Percentiles rank a stretch among this genome's conserved stretches.
phyloP scores from a whole-genome alignment of 1,284 basidiomycete genomes.

The Cryptococcus sp. region DNA sequence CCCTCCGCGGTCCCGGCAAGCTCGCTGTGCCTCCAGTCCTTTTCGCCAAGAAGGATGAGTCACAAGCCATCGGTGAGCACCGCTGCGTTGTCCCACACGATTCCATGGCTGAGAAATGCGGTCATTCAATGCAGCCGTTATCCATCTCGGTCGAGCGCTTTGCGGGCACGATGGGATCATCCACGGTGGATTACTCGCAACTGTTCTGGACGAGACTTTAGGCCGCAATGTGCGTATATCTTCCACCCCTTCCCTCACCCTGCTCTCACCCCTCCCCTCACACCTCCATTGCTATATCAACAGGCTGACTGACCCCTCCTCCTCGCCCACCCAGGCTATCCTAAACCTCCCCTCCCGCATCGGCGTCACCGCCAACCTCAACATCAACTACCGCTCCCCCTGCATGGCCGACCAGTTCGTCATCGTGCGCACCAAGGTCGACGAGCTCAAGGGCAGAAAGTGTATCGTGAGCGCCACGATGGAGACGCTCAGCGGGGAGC shows the following conservation, averaged over 20 bases:
- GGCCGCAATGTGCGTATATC: constrained; percentile 66
- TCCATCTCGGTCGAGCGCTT: constrained; percentile 79
- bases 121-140: constrained; percentile 52
- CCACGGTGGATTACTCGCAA: constrained; percentile 88
- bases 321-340: constrained; percentile 60
- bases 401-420: constrained; percentile 74
- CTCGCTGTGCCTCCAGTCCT: constrained; percentile 73
- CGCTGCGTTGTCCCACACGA: not conserved
- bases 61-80: constrained; percentile 56
- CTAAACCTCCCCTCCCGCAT: constrained; percentile 80
- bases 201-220: constrained; percentile 80
- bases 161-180: constrained; percentile 90
- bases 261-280: not conserved
- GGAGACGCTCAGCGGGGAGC: constrained; percentile 70
- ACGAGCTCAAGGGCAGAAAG: constrained; percentile 57
- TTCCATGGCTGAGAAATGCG: not conserved
- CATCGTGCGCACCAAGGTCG: constrained; percentile 58
- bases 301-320: not conserved
- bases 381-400: constrained; percentile 72
- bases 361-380: constrained; percentile 84
- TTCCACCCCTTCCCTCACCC: not conserved
- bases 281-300: not conserved
- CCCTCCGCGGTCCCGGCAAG: constrained; percentile 78
- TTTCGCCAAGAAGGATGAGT: constrained; percentile 70
- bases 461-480: constrained; percentile 66